Conservation (phyloP, 148 eudicot genomes). For the Rhododendron ferrugineum region DNA sequence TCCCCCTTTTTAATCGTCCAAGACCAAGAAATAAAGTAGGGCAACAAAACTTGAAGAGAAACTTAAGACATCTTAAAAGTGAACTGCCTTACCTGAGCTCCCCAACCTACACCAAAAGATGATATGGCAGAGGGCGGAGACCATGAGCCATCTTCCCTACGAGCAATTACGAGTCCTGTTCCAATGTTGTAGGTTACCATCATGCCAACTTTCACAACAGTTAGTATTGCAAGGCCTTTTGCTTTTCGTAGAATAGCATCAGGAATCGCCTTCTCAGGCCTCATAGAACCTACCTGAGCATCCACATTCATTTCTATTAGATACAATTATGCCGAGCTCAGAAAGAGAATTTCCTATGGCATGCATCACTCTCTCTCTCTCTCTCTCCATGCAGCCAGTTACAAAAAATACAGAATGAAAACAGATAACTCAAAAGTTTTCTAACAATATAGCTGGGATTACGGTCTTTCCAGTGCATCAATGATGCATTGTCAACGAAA, state of each 20-base stretch:
- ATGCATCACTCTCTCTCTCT: background rate
- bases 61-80: background rate
- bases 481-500: background rate
- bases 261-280: slow-evolving; percentile 52
- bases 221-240: slow-evolving; percentile 64
- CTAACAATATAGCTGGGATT: background rate
- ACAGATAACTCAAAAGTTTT: background rate
- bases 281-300: slow-evolving; percentile 45
- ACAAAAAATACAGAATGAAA: background rate
- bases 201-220: slow-evolving; percentile 55
- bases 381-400: background rate
- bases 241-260: slow-evolving; percentile 48
- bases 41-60: background rate
- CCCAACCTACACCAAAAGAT: slow-evolving; percentile 68
- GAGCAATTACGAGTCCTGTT: slow-evolving; percentile 61
- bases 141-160: slow-evolving; percentile 67
- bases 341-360: background rate
- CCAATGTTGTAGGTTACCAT: slow-evolving; percentile 65
- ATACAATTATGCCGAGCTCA: background rate
- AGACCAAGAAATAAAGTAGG: background rate
- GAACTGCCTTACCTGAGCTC: slow-evolving; percentile 50
- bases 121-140: slow-evolving; percentile 68
- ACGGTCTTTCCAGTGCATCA: background rate
- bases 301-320: background rate
- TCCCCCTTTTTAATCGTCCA: background rate